Base-by-base conservation (phyloP, 805 yeast species). In the Metschnikowia proteae region DNA sequence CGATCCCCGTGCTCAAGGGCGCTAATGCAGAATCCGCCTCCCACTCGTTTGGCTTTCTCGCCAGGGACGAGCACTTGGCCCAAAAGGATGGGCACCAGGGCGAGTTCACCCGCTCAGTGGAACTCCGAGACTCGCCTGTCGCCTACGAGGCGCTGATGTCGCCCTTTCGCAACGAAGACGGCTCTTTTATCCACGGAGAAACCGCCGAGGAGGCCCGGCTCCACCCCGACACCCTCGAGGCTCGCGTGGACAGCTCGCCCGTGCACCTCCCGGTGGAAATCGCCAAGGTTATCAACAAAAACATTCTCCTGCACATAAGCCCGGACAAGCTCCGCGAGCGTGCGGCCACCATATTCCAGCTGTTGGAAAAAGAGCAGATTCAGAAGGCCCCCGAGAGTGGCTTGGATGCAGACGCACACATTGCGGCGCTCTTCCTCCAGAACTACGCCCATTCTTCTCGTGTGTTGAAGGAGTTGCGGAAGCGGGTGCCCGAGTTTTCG, bases 341-440 rank as follows among this genome's bases (percentile, higher is more conserved):
- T 8, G 89, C 83, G 0, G 84, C 88, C 0, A 68, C 67, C 41
- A 63, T 81, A 28, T 85, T 75, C 59, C 71, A 76, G 41, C 68
- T 72, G 4, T 57, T 88, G 45, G 73, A 73, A 25, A 75, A 78
- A 11, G 76, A 75, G 0, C 81, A 78, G 49, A 64, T 86, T 1
- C 88, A 83, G 52, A 64, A 70, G 39, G 79, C 73, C 0, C 76
- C 76, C 1, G 65, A 63, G 3, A 57, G 64, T 39, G 51, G 64
- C 2, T 46, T 70, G 46, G 89, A 85, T 43, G 86, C 85, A 1
- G 96, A 91, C 63, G 81, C 94, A 2, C 86, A 85, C 51, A 81
- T 92, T 34, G 91, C 88, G 0, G 84, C 91, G 0, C 75, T 86
- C 8, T 89, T 92, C 59, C 70, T 87, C 3, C 96, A 88, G 58